Percentiles rank a stretch among this genome's conserved stretches.
Conservation (phyloP, 371 early-diverging fungal species). For the Circinella umbellata region DNA sequence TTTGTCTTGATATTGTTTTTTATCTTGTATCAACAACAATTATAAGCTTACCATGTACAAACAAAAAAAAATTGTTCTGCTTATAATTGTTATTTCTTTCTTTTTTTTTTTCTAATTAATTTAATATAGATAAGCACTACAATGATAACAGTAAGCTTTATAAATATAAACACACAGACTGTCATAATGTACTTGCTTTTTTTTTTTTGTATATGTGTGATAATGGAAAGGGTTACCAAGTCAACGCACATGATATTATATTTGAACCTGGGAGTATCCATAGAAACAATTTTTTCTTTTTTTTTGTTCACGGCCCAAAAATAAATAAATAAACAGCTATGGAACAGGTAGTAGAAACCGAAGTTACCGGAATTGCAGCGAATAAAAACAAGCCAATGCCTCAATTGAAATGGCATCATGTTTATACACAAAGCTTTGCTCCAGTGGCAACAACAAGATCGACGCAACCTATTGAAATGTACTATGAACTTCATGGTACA, state of each 20-base stretch:
- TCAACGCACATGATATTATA: not conserved
- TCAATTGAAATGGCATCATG: slow-evolving; percentile 15
- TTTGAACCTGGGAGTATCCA: not conserved
- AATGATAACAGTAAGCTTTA: no score
- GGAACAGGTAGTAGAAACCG: not conserved
- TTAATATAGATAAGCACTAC: no score
- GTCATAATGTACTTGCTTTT: no score
- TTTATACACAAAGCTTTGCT: slow-evolving; percentile 21
- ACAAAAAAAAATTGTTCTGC: no score
- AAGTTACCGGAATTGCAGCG: not conserved
- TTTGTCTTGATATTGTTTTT: no score
- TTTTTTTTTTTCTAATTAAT: no score
- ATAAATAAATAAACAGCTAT: not conserved
- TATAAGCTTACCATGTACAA: no score
- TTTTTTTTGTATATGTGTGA: no score
- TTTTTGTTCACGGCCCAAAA: not conserved
- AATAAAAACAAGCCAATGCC: slow-evolving; percentile 16
- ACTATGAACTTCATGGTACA: slow-evolving; percentile 75
- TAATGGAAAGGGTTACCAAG: no score
- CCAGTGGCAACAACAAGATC: slow-evolving; percentile 17
- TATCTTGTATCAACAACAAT: no score
- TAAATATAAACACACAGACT: no score
- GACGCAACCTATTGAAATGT: slow-evolving; percentile 35
- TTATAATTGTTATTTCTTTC: no score
- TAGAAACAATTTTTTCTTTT: not conserved